Conservation (phyloP, 257 asterid species). For the Solanum pinnatisectum region DNA sequence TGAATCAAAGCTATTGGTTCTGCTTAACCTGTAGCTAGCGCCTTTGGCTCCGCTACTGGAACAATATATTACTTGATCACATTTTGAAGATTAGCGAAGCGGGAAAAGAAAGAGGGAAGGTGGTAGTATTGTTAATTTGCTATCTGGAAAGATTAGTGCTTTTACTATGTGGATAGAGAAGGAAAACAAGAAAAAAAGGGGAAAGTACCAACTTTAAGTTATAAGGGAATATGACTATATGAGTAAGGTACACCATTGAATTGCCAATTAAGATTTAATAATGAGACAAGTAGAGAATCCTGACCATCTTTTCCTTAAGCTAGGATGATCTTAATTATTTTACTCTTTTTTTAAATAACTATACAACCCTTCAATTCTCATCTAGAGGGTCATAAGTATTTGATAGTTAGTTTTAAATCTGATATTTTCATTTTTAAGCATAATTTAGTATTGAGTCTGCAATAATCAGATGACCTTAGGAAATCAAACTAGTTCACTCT, state of each 20-base stretch:
- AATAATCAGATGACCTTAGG: background rate
- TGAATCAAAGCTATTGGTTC: background rate
- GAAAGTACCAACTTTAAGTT: background rate
- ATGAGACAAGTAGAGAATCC: background rate
- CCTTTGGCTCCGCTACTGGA: background rate
- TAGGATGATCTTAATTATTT: background rate
- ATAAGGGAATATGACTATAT: background rate
- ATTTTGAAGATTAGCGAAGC: background rate
- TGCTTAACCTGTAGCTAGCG: background rate
- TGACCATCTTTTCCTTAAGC: background rate
- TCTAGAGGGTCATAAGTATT: background rate
- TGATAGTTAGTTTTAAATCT: background rate
- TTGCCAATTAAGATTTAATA: background rate
- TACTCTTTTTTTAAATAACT: background rate
- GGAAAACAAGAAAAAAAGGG: background rate
- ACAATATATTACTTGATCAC: background rate
- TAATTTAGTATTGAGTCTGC: background rate
- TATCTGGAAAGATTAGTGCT: background rate
- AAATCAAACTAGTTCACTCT: background rate
- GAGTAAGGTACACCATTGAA: background rate
- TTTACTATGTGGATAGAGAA: background rate
- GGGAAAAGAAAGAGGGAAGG: background rate
- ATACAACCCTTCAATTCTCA: background rate
- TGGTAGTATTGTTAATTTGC: background rate
- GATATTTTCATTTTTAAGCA: background rate